These are phyloP conservation scores for Kodamaea restingae DNA, from an alignment of 805 yeast species.

Conservation along the genomic window DNA sequence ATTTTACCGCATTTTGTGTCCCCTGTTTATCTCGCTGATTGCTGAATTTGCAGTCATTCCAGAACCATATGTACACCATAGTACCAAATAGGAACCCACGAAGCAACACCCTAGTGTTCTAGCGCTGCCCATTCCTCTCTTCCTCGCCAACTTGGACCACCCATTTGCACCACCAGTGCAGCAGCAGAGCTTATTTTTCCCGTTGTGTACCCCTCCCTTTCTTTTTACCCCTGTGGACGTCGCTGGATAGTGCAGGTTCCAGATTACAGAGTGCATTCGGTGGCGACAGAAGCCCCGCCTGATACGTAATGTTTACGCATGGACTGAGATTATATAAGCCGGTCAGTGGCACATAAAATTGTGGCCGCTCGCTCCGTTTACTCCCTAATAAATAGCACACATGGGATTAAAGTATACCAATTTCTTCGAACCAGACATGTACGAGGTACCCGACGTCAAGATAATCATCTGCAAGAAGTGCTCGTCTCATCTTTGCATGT, in stretches of 20 bases:
- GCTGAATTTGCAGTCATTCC: constrained; percentile 2
- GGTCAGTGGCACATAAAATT: constrained; percentile 2
- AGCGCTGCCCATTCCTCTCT: too few species aligned
- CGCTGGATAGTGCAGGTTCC: too few species aligned
- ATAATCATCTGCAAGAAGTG: constrained; percentile 40
- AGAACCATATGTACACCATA: not conserved
- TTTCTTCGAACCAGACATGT: constrained; percentile 34
- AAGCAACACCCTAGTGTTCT: too few species aligned
- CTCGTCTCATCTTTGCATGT: constrained; percentile 38
- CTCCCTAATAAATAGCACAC: not conserved
- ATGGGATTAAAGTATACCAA: constrained; percentile 42
- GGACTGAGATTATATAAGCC: constrained; percentile 7
- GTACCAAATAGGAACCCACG: too few species aligned
- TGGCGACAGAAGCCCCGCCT: too few species aligned
- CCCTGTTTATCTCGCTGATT: not conserved
- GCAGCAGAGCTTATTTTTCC: too few species aligned
- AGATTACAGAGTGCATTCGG: too few species aligned
- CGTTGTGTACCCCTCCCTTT: too few species aligned
- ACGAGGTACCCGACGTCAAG: constrained; percentile 34
- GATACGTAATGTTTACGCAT: not conserved
- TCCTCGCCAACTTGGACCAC: too few species aligned
- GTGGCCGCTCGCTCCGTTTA: not conserved
- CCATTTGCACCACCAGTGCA: too few species aligned
- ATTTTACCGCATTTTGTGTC: constrained; percentile 1
- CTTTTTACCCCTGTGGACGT: too few species aligned